Base-by-base conservation (phyloP, 2,329 filamentous ascomycete species). In the Colletotrichum simmondsii region DNA sequence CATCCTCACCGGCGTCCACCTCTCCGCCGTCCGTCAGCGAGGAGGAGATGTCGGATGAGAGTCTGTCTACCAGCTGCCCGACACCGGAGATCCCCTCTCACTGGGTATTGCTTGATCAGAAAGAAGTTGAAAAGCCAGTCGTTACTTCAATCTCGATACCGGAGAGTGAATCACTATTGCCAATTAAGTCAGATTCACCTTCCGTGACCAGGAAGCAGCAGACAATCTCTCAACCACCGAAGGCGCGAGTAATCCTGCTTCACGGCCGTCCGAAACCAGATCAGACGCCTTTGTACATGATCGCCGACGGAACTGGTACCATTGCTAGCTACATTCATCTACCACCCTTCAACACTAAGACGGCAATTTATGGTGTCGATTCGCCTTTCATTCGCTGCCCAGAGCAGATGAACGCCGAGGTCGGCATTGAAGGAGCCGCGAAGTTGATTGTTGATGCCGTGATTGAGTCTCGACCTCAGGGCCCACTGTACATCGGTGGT, bases 271-370 rank as follows among this genome's bases (percentile, higher is more conserved):
- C 37, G 5, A 37, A 37, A 37, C 12, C 35, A 16, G 35, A 37
- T 2, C 35, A 37, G 4, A 37, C 35, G 12, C 35, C 35, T 0
- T 3, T 68, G 5, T 68, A 46, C 30, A 54, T 68, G 65, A 32
- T 61, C 22, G 42, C 37, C n/a, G 65, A 68, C 46, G 65, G 65
- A 28, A 68, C 46, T 6, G 65, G 65, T 46, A 54, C 65, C 5
- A 68, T 68, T 32, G 57, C 65, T 19, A 61, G 42, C 24, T 68
- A 68, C 57, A 67, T 67, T 42, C 57, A 67, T 30, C 65, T 67
- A 5, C 63, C 26, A 14, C 57, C 54, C 19, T n/a, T 24, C 28
- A 46, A 19, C 2, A 32, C 28, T 26, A 16, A 42, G 32, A 37
- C 35, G 14, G 35, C 35, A 16, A 37, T 68, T 6, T 68, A 61